Evolutionary conservation across 108 stramenopile species (phyloP), one percentile per base, ranked within the genome.

Genomic region (Seminavis robusta): DNA sequence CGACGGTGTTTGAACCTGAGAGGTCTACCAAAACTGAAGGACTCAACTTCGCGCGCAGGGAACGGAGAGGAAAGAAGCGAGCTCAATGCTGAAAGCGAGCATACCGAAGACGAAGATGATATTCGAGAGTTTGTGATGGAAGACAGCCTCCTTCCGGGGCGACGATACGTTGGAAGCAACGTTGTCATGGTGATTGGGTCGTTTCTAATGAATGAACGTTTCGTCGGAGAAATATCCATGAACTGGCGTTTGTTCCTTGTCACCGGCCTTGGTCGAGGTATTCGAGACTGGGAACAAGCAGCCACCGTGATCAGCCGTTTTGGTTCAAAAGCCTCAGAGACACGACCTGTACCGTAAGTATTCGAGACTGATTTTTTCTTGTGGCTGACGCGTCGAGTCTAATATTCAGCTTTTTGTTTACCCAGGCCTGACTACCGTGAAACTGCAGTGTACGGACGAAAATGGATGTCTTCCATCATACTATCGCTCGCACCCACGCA

Each of bases 141-240:
- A 56, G 86, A 92, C 45, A 66, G 54, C 28, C 71, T 84, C 29
- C 74, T 92, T 33, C 51, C 77, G 9, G 80, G 84, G 40, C 71
- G 86, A 25, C 56, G 86, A 40, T 92, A 81, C 56, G 83, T 92
- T 39, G 82, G 82, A 19, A 73, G 84, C 59, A 86, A 88, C 67
- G 84, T 71, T n/a, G 71, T 76, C 3, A 75, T 72, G 58, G 77
- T 92, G 2, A 88, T 92, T 44, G 84, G 82, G 2, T 57, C 69
- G 24, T 64, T 92, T 19, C 73, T 92, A 3, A 79, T 59, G 3
- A 68, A 65, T 43, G 76, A 88, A 39, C 79, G 55, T 25, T 81
- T 80, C 51, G 74, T 71, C 25, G 49, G 63, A 39, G 67, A 77
- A 17, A 77, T 92, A 52, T 74, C 77, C 1, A 24, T 83, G n/a